Percentiles rank a stretch among this genome's conserved stretches.
These are phyloP conservation scores for Annulohypoxylon stygium DNA, from an alignment of 495 filamentous ascomycete species.

Conservation along the genomic window DNA sequence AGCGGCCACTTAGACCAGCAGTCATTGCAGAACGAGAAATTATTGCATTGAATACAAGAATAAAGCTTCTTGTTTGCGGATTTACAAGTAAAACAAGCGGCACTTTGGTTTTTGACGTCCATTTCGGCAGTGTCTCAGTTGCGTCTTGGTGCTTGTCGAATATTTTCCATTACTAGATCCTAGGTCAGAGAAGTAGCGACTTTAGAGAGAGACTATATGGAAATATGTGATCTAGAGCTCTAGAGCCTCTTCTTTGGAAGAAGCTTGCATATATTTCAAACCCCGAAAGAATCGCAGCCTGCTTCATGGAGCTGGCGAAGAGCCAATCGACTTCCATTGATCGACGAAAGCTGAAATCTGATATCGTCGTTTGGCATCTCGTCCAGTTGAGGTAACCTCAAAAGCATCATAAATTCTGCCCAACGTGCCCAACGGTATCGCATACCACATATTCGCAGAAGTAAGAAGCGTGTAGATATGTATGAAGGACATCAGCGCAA, in stretches of 20 bases:
- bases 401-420: background rate
- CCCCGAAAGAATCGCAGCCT: background rate
- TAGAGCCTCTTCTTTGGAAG: background rate
- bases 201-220: background rate
- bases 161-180: background rate
- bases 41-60: conserved; percentile 3
- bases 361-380: background rate
- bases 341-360: conserved; percentile 3
- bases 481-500: background rate
- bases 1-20: background rate
- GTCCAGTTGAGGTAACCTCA: background rate
- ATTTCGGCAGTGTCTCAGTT: background rate
- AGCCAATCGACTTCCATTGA: background rate
- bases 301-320: background rate
- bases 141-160: background rate
- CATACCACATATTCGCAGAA: background rate
- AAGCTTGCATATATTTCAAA: background rate
- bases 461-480: background rate
- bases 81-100: background rate
- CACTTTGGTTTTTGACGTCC: background rate
- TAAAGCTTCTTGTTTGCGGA: background rate
- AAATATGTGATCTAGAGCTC: background rate
- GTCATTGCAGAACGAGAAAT: background rate
- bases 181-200: background rate
- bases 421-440: background rate